Evolutionary conservation across 164 flowering plant species (phyloP).

Genomic region (Berberis vulgaris): DNA sequence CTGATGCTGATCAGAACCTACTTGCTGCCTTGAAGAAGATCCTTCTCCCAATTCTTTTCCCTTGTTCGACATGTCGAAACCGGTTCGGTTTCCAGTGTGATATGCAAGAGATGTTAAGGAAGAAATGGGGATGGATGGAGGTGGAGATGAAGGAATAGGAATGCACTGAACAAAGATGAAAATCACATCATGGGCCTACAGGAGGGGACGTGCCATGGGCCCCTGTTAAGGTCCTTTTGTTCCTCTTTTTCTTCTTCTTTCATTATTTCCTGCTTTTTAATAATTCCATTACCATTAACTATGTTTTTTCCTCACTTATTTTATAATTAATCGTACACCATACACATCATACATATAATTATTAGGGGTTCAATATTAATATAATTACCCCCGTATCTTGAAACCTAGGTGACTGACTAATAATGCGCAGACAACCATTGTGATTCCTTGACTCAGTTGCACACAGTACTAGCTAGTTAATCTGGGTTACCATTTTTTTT

Average conservation of each 20-base stretch:
- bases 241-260: conserved; percentile 22
- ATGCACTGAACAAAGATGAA: conserved; percentile 31
- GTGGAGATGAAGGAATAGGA: conserved; percentile 12
- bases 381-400: not conserved
- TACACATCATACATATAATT: not conserved
- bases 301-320: not conserved
- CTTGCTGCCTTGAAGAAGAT: conserved; percentile 11
- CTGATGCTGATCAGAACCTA: conserved; percentile 4
- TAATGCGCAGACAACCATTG: too few relatives aligned
- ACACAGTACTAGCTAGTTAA: too few relatives aligned
- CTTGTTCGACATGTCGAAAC: conserved; percentile 1
- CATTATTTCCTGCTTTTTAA: conserved; percentile 12
- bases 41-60: conserved; percentile 17
- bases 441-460: too few relatives aligned
- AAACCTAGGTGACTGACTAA: too few relatives aligned
- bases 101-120: conserved; percentile 2
- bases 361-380: not conserved
- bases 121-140: conserved; percentile 1
- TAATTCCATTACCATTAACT: conserved; percentile 19
- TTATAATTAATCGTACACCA: not conserved
- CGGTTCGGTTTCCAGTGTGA: conserved; percentile 5
- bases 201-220: conserved; percentile 49
- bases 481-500: too few relatives aligned
- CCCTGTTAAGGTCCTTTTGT: conserved; percentile 31
- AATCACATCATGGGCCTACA: conserved; percentile 33